Conservation (phyloP, 2,329 filamentous ascomycete genomes). For the Didymosphaeria variabile region DNA sequence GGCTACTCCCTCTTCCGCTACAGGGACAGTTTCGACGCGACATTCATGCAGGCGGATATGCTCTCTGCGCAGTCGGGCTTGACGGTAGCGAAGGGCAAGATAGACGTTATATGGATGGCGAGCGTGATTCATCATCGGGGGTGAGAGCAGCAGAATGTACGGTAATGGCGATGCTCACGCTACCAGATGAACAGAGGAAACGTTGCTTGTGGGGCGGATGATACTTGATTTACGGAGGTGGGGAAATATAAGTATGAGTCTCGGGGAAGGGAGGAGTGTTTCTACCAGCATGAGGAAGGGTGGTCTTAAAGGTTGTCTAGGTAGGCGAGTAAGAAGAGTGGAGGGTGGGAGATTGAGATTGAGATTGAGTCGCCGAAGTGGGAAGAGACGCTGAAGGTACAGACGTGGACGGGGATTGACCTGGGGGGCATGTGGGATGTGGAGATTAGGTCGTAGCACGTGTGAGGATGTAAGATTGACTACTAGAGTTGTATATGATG, state of each 20-base stretch:
- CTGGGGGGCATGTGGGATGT: neutral
- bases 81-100: neutral
- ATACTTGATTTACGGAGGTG: neutral
- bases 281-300: neutral
- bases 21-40: neutral
- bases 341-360: neutral
- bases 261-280: neutral
- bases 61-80: neutral
- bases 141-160: neutral
- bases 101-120: neutral
- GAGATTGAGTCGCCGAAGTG: neutral
- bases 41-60: neutral
- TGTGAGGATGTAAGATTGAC: neutral
- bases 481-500: neutral
- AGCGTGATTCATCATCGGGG: constrained; percentile 3
- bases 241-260: neutral
- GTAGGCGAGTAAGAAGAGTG: neutral
- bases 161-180: neutral
- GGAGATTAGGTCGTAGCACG: constrained; percentile 3
- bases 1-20: neutral
- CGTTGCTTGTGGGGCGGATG: constrained; percentile 1
- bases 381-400: constrained; percentile 5
- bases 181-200: neutral
- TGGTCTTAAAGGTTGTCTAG: neutral
- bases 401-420: neutral